These are phyloP conservation scores for Hordeum marinum DNA, from an alignment of 176 grass and related monocot genomes.

Conservation along the genomic window DNA sequence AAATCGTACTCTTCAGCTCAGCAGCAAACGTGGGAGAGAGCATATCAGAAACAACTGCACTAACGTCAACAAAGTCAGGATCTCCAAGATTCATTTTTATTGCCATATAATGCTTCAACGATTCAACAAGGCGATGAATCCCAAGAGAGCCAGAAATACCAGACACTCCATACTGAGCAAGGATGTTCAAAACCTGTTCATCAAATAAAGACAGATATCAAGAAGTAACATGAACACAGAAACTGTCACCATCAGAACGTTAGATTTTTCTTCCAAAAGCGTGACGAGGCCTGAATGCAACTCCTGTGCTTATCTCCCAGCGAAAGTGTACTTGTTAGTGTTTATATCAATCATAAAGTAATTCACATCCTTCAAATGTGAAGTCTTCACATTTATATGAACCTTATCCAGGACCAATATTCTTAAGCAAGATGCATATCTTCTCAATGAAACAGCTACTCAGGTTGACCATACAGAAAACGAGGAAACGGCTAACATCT, in stretches of 20 bases:
- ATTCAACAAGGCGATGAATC: constrained; percentile 75
- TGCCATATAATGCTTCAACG: constrained; percentile 70
- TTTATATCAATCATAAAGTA: not conserved
- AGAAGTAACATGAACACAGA: not conserved
- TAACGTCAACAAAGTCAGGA: constrained; percentile 70
- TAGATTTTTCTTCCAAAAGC: not conserved
- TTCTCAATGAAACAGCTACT: not conserved
- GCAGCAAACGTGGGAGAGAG: constrained; percentile 72
- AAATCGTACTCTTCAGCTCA: constrained; percentile 82
- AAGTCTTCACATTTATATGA: not conserved
- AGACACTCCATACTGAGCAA: constrained; percentile 66
- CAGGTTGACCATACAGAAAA: not conserved
- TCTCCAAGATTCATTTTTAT: constrained; percentile 80
- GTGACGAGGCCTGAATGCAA: not conserved
- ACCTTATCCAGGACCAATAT: not conserved
- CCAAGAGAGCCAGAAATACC: constrained; percentile 73
- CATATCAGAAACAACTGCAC: constrained; percentile 67
- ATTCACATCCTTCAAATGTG: not conserved
- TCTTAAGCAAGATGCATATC: not conserved
- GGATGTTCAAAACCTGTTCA: constrained; percentile 84
- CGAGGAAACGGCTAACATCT: not conserved
- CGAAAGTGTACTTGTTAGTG: not conserved
- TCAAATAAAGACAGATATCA: not conserved
- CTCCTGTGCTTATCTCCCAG: not conserved
- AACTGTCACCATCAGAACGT: not conserved